A percentile compares a stretch with the other conserved stretches of the same genome.
These are phyloP conservation scores for Malassezia obtusa DNA, from an alignment of 1,284 basidiomycete genomes.

Conservation along the genomic window DNA sequence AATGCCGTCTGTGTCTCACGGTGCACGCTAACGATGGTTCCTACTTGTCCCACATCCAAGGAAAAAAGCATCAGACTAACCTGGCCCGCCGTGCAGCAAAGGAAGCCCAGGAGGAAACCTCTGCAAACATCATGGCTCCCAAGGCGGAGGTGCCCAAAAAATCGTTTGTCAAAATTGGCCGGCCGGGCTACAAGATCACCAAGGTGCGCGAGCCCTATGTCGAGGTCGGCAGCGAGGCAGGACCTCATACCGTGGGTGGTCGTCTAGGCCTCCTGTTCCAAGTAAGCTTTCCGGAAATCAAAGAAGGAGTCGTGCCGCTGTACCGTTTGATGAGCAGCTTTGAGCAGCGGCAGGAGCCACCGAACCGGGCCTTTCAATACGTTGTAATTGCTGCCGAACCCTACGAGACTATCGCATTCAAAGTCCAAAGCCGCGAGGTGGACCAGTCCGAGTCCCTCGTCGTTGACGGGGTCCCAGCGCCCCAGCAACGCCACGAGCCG, in stretches of 20 bases:
- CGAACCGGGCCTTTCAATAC: conserved; percentile 93
- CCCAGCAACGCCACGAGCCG: conserved; percentile 29
- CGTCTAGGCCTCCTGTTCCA: conserved; percentile 83
- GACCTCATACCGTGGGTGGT: conserved; percentile 29
- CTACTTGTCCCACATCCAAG: conserved; percentile 97
- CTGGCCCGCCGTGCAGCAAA: conserved; percentile 87
- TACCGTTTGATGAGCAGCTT: conserved; percentile 95
- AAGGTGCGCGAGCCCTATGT: conserved; percentile 62
- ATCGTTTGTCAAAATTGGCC: conserved; percentile 84
- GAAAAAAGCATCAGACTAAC: conserved; percentile 99
- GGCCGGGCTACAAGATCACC: conserved; percentile 85
- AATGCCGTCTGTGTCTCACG: conserved; percentile 94
- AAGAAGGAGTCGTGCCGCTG: conserved; percentile 70
- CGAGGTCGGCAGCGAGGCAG: conserved; percentile 1
- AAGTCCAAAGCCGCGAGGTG: conserved; percentile 92
- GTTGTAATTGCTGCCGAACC: conserved; percentile 96
- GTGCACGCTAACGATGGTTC: conserved; percentile 98
- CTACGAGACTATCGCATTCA: conserved; percentile 96
- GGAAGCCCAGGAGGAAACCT: conserved; percentile 69
- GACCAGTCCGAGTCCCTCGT: conserved; percentile 53
- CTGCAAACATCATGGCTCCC: conserved; percentile 55
- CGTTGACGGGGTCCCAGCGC: conserved; percentile 20
- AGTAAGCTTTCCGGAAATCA: conserved; percentile 80
- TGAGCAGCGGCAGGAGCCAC: conserved; percentile 90
- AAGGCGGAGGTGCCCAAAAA: conserved; percentile 32